Evolutionary conservation across 2,329 filamentous ascomycete genomes (phyloP).

Genomic region (Aspergillus calidoustus): DNA sequence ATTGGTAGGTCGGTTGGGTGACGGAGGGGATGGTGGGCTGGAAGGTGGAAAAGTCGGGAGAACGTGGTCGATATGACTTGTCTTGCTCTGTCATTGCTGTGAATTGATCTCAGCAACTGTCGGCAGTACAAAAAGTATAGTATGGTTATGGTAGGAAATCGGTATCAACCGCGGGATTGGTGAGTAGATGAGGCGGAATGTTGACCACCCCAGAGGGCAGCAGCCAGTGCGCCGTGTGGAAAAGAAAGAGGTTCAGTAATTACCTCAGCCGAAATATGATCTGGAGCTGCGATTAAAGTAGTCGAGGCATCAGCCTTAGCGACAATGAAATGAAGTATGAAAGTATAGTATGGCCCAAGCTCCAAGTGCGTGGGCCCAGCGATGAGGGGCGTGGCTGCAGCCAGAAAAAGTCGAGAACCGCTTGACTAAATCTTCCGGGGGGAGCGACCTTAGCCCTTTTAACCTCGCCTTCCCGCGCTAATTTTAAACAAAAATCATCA

Average conservation of each 20-base stretch:
- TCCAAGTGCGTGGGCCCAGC: conserved; percentile 26
- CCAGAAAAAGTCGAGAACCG: conserved; percentile 23
- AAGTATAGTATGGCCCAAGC: conserved; percentile 9
- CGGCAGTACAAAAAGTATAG: background rate
- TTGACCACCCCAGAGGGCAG: conserved; percentile 2
- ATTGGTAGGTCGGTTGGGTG: conserved; percentile 35
- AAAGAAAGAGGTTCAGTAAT: conserved; percentile 5
- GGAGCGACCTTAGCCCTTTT: conserved; percentile 39
- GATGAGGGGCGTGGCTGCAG: conserved; percentile 21
- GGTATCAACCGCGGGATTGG: conserved; percentile 3
- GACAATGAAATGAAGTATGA: background rate
- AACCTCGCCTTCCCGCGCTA: conserved; percentile 34
- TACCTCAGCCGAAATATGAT: conserved; percentile 6
- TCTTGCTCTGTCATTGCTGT: conserved; percentile 51
- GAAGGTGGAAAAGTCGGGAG: conserved; percentile 57
- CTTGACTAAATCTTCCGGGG: conserved; percentile 21
- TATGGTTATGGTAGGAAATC: background rate
- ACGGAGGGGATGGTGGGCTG: conserved; percentile 45
- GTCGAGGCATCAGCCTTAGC: background rate
- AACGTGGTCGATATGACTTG: conserved; percentile 52
- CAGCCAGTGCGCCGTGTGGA: background rate
- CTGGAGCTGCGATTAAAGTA: background rate
- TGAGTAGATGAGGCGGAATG: conserved; percentile 4
- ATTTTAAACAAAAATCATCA: conserved; percentile 27
- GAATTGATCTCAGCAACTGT: conserved; percentile 24